phyloP scores from a whole-genome alignment of 257 asterid genomes.

The Nicotiana tomentosiformis region DNA sequence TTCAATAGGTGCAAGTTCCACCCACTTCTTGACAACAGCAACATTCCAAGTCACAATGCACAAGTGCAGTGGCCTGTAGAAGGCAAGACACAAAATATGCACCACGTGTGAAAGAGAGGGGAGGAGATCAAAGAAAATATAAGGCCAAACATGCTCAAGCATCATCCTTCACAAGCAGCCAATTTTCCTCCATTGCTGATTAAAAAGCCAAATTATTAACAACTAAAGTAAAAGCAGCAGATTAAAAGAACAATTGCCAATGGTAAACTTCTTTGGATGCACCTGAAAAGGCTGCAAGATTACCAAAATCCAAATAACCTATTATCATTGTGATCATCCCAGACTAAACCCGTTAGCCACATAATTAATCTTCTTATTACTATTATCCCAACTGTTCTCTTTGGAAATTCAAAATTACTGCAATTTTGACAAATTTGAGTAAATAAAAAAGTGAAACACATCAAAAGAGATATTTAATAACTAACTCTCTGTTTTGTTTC shows the following conservation, averaged over 20 bases:
- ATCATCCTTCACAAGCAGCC: background rate
- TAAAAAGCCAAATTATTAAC: background rate
- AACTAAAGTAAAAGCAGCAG: background rate
- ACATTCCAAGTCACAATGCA: slow-evolving; percentile 87
- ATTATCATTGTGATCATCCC: background rate
- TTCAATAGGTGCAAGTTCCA: slow-evolving; percentile 73
- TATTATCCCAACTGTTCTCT: background rate
- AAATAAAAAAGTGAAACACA: background rate
- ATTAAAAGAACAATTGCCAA: background rate
- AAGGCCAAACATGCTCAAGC: background rate
- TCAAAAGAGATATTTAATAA: background rate
- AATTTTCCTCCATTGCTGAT: background rate
- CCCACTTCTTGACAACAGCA: slow-evolving; percentile 86
- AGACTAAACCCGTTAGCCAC: background rate
- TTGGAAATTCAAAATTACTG: background rate
- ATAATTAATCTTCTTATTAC: background rate
- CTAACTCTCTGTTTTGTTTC: background rate
- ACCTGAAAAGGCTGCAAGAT: background rate
- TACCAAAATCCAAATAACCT: background rate
- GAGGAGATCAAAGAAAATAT: background rate
- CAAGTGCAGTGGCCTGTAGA: slow-evolving; percentile 88
- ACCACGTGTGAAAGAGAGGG: background rate
- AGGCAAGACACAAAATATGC: slow-evolving; percentile 8
- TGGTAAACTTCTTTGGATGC: background rate
- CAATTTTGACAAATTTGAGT: background rate